Base-by-base conservation (phyloP, 2,329 filamentous ascomycete species). In the Gaeumannomyces sp. region DNA sequence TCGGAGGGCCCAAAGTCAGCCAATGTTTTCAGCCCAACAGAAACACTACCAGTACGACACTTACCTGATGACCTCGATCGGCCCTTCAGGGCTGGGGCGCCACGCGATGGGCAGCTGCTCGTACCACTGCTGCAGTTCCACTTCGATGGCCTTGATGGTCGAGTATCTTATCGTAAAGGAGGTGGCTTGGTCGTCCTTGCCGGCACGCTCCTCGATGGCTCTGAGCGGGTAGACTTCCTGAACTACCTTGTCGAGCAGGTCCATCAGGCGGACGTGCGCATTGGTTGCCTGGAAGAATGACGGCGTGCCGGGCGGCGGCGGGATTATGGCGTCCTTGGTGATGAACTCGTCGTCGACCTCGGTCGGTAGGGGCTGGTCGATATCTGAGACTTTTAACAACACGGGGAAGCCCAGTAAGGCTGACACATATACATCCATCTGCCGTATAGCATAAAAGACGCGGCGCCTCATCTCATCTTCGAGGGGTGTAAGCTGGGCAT, bases 21-120 rank as follows among this genome's bases (percentile, higher is more conserved):
- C 29, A 16, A 38, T 33, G 7, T 56, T 45, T 19, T 29, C 31
- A 28, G 53, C 7, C 10, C 14, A 56, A 65, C 31, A 65, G 58
- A 61, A 27, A 31, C 8, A 60, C 25, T 3, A 38, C 19, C 6
- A 6, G 31, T 4, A 5, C 35, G 10, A 10, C 53, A 75, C 85
- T 79, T 83, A 92, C 91, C 92, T 84, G 70, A 93, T 85, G 29
- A 93, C 84, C 71, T 93, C 88, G 45, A 88, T 84, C 1, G 89
- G 83, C 0, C 89, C 90, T 62, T 95, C 92, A 0, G 88, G 85
- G 67, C 91, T 92, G 1, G 93, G 93, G 67, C 90, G 89, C 76
- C 97, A 87, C 64, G 87, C 85, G 69, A 87, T 81, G 0, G 93
- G 94, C 31, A 99, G 76, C 64, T 81, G 78, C 66, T 87, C 84